phyloP scores from a whole-genome alignment of 768 basidiomycete species.

The Calocybe cyanea region DNA sequence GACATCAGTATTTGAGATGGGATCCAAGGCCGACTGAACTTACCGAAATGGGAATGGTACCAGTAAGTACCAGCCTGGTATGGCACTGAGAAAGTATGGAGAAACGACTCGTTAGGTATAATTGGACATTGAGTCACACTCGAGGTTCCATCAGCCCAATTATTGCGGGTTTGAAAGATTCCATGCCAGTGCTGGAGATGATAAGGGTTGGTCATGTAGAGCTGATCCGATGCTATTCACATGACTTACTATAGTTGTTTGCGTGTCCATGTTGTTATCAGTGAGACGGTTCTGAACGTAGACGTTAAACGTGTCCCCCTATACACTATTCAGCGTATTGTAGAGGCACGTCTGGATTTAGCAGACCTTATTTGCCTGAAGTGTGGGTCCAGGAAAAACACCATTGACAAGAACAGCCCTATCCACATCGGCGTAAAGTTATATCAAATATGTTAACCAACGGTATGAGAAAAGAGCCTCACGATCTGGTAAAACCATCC shows the following conservation, averaged over 20 bases:
- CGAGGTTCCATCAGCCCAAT: constrained; percentile 32
- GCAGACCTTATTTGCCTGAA: constrained; percentile 21
- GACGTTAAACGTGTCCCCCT: constrained; percentile 16
- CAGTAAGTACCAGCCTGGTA: constrained; percentile 22
- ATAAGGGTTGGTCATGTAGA: not conserved
- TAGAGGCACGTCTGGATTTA: not conserved
- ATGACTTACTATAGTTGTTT: constrained; percentile 14
- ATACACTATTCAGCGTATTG: not conserved
- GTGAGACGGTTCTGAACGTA: constrained; percentile 15
- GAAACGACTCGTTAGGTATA: constrained; percentile 28
- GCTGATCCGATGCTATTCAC: constrained; percentile 5
- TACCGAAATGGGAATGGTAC: constrained; percentile 25
- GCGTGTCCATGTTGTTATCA: constrained; percentile 14
- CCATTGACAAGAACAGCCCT: constrained; percentile 20
- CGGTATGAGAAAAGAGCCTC: constrained; percentile 18
- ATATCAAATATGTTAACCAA: too few relatives aligned
- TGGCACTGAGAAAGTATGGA: constrained; percentile 29
- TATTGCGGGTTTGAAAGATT: constrained; percentile 32
- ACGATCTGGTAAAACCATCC: constrained; percentile 43
- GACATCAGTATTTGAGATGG: not conserved
- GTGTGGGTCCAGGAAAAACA: constrained; percentile 22
- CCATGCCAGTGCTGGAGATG: constrained; percentile 43
- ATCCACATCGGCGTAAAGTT: not conserved
- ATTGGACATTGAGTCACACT: constrained; percentile 40
- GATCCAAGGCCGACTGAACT: constrained; percentile 5